phyloP scores from a whole-genome alignment of 345 rosid species.

The Balakata baccata region DNA sequence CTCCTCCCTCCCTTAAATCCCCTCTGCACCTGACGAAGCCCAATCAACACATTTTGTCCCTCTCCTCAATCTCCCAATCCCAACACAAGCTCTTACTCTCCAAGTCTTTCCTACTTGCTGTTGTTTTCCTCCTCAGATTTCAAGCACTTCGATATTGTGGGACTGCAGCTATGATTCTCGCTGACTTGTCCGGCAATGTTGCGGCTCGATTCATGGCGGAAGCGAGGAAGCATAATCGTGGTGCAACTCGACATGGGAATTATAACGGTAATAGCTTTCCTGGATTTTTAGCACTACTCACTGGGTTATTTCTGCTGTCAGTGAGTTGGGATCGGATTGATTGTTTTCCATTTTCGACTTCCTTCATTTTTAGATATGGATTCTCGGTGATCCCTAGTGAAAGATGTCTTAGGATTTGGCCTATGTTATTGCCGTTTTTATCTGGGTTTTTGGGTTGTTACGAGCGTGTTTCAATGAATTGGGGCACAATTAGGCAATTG shows the following conservation, averaged over 20 bases:
- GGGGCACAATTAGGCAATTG: slow-evolving; percentile 55
- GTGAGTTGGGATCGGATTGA: slow-evolving; percentile 85
- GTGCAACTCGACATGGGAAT: slow-evolving; percentile 1
- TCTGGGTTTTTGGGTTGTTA: slow-evolving; percentile 86
- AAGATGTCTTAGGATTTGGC: slow-evolving; percentile 69
- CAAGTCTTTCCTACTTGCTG: slow-evolving; percentile 54
- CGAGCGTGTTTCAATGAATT: slow-evolving; percentile 70
- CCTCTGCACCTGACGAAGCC: slow-evolving; percentile 21
- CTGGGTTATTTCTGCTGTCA: slow-evolving; percentile 67
- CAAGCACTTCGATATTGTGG: slow-evolving; percentile 89
- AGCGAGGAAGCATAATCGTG: slow-evolving; percentile 18
- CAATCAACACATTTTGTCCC: slow-evolving; percentile 34
- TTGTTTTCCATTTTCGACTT: slow-evolving; percentile 68
- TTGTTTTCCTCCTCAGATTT: slow-evolving; percentile 72
- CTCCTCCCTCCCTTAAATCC: slow-evolving; percentile 25
- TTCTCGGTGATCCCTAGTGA: slow-evolving; percentile 47
- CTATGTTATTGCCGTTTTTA: slow-evolving; percentile 76
- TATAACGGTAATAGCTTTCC: slow-evolving; percentile 24
- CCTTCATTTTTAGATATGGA: slow-evolving; percentile 38
- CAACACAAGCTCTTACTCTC: slow-evolving; percentile 50
- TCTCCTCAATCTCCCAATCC: slow-evolving; percentile 45
- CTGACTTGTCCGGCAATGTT: slow-evolving; percentile 73
- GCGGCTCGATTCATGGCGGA: slow-evolving; percentile 55
- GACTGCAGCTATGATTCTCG: slow-evolving; percentile 91
- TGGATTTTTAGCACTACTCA: slow-evolving; percentile 58